Conservation (phyloP, 2,329 filamentous ascomycete genomes). For the Penicillium sp. region DNA sequence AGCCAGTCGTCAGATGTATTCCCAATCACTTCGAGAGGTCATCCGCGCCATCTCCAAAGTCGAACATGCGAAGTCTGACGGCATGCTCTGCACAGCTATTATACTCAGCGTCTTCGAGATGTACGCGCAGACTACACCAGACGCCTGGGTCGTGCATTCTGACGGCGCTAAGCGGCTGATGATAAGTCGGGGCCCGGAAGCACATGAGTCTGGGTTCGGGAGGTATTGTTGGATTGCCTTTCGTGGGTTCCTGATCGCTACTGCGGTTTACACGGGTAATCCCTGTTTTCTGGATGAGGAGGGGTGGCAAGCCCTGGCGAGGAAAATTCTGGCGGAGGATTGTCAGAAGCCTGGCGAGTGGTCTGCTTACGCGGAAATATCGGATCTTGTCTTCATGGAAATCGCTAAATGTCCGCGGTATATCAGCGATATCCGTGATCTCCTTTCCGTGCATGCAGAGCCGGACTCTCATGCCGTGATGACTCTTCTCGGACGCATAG, state of each 20-base stretch:
- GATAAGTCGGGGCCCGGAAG: constrained; percentile 32
- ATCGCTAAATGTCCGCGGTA: constrained; percentile 30
- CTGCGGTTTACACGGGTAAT: constrained; percentile 32
- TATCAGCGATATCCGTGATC: constrained; percentile 22
- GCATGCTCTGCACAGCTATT: constrained; percentile 37
- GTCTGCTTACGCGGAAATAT: constrained; percentile 24
- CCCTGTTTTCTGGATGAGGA: constrained; percentile 37
- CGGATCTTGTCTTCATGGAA: constrained; percentile 28
- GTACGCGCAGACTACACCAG: constrained; percentile 37
- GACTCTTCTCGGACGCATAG: constrained; percentile 17
- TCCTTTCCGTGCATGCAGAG: constrained; percentile 7
- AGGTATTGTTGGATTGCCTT: constrained; percentile 38
- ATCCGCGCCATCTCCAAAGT: constrained; percentile 27
- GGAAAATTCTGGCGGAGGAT: constrained; percentile 25
- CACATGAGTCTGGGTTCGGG: constrained; percentile 31
- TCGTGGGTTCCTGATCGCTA: constrained; percentile 38
- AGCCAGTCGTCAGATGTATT: constrained; percentile 32
- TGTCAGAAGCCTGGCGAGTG: constrained; percentile 23
- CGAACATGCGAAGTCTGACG: constrained; percentile 29
- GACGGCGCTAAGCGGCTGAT: constrained; percentile 38
- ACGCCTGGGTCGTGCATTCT: constrained; percentile 38
- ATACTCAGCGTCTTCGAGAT: constrained; percentile 42
- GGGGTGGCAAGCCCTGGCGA: constrained; percentile 33
- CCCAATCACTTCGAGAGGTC: constrained; percentile 31
- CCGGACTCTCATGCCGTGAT: not conserved